These are phyloP conservation scores for Oryza nivara DNA, from an alignment of 176 grass and related monocot genomes.

Conservation along the genomic window DNA sequence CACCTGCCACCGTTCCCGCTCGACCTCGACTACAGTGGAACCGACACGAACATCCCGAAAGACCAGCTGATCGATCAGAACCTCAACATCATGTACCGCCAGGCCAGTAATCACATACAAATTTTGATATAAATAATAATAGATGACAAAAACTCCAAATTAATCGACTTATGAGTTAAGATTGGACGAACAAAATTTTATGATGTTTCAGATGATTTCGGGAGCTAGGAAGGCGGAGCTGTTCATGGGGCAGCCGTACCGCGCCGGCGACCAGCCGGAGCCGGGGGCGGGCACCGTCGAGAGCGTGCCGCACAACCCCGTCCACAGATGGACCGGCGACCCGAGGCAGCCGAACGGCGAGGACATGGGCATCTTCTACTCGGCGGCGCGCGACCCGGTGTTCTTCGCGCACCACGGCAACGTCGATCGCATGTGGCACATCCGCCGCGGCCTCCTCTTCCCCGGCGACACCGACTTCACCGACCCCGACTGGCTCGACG, in stretches of 20 bases:
- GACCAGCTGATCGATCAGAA: conserved; percentile 55
- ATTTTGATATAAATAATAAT: not conserved
- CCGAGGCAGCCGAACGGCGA: conserved; percentile 36
- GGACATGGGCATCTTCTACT: conserved; percentile 83
- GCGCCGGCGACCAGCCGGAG: conserved; percentile 51
- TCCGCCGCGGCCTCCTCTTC: conserved; percentile 55
- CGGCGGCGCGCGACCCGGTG: conserved; percentile 57
- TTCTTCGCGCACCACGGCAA: conserved; percentile 82
- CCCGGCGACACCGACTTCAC: conserved; percentile 44
- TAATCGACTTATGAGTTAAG: not conserved
- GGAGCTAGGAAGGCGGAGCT: conserved; percentile 52
- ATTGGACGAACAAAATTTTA: not conserved
- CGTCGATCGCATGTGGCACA: conserved; percentile 66
- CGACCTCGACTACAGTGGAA: conserved; percentile 54
- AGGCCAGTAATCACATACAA: conserved; percentile 32
- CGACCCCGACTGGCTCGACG: conserved; percentile 75
- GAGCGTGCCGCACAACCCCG: conserved; percentile 36
- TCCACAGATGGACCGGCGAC: conserved; percentile 59
- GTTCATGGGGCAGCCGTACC: conserved; percentile 68
- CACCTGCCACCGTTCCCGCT: conserved; percentile 56
- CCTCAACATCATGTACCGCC: conserved; percentile 74
- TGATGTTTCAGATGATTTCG: conserved; percentile 49
- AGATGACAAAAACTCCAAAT: not conserved
- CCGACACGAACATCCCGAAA: conserved; percentile 30
- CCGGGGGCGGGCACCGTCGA: conserved; percentile 54